Percentiles rank a stretch among this genome's conserved stretches.
phyloP scores from a whole-genome alignment of 177 flowering plant genomes.

The Tripterygium wilfordii region DNA sequence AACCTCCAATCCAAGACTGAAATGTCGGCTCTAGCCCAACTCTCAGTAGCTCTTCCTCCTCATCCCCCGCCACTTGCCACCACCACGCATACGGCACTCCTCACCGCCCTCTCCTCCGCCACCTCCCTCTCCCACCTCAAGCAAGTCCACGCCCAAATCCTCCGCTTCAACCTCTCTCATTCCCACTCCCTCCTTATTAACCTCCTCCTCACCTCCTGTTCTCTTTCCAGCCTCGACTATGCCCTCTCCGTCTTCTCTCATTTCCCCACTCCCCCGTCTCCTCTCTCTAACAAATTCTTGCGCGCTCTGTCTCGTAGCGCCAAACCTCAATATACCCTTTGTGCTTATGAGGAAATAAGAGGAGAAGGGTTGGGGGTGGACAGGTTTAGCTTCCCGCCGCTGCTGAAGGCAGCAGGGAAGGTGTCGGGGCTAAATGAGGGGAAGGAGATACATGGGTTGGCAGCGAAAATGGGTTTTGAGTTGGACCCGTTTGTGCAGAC shows the following conservation, averaged over 20 bases:
- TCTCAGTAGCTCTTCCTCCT: conserved; percentile 19
- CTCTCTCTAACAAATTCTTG: conserved; percentile 28
- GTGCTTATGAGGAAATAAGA: conserved; percentile 39
- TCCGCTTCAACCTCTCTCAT: conserved; percentile 20
- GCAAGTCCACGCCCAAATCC: conserved; percentile 51
- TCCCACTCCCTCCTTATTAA: conserved; percentile 30
- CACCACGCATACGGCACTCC: conserved; percentile 11
- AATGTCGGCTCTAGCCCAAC: conserved; percentile 1
- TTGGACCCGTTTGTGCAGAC: conserved; percentile 63
- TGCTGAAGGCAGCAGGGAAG: conserved; percentile 50
- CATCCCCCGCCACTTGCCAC: conserved; percentile 1
- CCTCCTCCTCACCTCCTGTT: conserved; percentile 23
- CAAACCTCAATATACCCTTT: conserved; percentile 37
- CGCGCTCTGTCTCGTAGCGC: conserved; percentile 38
- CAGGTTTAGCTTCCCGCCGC: conserved; percentile 58
- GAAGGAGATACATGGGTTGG: conserved; percentile 64
- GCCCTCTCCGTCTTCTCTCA: conserved; percentile 44
- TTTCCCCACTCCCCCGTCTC: conserved; percentile 20
- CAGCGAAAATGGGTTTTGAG: conserved; percentile 46
- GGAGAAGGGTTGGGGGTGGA: conserved; percentile 35
- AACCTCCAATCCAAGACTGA: no score
- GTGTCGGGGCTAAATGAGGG: conserved; percentile 37
- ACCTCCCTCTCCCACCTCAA: conserved; percentile 41
- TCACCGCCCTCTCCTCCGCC: conserved; percentile 26
- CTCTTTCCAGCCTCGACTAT: conserved; percentile 28